Evolutionary conservation across 305 asterid species (phyloP).

Genomic region (Salvia sclarea): DNA sequence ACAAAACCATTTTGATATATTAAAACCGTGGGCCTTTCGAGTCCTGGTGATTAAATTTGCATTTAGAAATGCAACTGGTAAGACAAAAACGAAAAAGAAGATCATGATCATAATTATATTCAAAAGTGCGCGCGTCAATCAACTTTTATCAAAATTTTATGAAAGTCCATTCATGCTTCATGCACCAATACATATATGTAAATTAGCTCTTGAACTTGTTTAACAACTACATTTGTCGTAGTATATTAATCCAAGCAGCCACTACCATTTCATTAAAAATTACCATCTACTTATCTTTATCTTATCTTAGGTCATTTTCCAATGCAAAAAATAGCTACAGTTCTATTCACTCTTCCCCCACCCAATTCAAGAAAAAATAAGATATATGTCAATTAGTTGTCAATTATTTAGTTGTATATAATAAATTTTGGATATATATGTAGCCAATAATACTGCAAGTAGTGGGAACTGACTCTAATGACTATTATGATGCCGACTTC

Average conservation of each 20-base stretch:
- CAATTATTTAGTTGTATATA: background rate
- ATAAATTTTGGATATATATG: background rate
- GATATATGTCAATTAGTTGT: background rate
- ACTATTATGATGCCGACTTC: background rate
- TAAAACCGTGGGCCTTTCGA: no score
- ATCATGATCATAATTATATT: no score
- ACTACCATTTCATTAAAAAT: background rate
- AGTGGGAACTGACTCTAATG: background rate
- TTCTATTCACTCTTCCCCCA: background rate
- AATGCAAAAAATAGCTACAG: background rate
- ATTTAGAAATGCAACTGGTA: no score
- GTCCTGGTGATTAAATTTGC: no score
- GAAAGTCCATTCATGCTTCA: background rate
- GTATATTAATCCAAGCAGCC: background rate
- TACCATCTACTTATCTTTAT: background rate
- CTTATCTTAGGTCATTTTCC: background rate
- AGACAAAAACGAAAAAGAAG: background rate
- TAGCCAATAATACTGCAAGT: background rate
- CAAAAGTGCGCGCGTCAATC: background rate
- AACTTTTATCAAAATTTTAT: background rate
- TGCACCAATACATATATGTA: background rate
- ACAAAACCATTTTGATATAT: no score
- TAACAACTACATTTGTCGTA: background rate
- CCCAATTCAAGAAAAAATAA: background rate
- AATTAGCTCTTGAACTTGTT: background rate